Evolutionary conservation across 257 asterid species (phyloP).

Genomic region (Plantago major): DNA sequence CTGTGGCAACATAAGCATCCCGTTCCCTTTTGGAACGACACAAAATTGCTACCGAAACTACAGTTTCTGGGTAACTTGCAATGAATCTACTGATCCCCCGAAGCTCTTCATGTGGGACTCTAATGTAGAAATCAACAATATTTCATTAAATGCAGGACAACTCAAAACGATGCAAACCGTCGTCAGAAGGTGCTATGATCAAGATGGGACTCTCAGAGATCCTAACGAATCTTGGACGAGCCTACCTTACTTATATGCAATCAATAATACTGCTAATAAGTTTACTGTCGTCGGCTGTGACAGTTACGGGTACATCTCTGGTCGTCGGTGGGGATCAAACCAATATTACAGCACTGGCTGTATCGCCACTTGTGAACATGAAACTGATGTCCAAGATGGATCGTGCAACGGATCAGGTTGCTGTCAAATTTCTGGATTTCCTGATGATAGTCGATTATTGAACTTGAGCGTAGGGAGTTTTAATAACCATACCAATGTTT

Average conservation of each 20-base stretch:
- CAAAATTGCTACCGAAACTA: too few relatives aligned
- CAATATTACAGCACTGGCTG: slow-evolving; percentile 15
- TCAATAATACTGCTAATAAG: slow-evolving; percentile 25
- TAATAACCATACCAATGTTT: slow-evolving; percentile 18
- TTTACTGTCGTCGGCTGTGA: slow-evolving; percentile 24
- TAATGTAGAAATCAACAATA: too few relatives aligned
- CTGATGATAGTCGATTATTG: neutral
- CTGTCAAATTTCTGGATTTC: slow-evolving; percentile 25
- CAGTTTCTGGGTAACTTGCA: too few relatives aligned
- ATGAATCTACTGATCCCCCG: too few relatives aligned
- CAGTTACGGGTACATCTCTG: neutral
- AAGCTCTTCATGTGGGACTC: too few relatives aligned
- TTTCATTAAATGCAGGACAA: too few relatives aligned
- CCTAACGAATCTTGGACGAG: rapidly evolving
- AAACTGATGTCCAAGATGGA: slow-evolving; percentile 4
- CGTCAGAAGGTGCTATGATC: slow-evolving; percentile 11
- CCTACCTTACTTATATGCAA: neutral
- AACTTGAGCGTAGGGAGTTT: slow-evolving; percentile 14
- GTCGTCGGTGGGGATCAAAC: neutral
- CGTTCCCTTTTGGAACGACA: too few relatives aligned
- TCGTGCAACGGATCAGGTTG: slow-evolving; percentile 32
- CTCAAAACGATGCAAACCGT: neutral
- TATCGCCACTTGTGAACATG: slow-evolving; percentile 8
- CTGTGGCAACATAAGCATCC: too few relatives aligned
- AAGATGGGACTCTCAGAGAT: neutral